These are phyloP conservation scores for Cutaneotrichosporon cutaneum DNA, from an alignment of 1,284 basidiomycete genomes.

Conservation along the genomic window DNA sequence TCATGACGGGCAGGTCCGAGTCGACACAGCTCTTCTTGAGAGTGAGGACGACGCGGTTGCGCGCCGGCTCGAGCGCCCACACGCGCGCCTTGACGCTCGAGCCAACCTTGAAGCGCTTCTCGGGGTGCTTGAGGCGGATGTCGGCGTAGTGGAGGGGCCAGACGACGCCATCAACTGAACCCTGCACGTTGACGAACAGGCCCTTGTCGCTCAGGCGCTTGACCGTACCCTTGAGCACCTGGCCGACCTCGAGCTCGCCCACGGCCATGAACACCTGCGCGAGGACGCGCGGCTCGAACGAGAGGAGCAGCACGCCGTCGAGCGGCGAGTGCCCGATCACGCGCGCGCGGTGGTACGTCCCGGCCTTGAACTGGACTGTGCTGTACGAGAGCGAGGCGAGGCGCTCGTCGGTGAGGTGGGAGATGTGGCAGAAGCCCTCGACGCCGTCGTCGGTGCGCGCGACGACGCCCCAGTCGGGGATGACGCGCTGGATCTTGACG, in stretches of 20 bases:
- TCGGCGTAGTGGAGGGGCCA: constrained; percentile 97
- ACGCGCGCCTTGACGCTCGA: constrained; percentile 78
- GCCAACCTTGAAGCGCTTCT: constrained; percentile 86
- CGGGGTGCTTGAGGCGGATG: constrained; percentile 84
- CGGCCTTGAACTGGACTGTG: constrained; percentile 75
- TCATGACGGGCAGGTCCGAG: constrained; percentile 69
- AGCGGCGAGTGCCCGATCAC: constrained; percentile 84
- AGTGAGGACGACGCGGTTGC: constrained; percentile 80
- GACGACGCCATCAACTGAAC: constrained; percentile 84
- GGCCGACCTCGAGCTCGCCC: constrained; percentile 77
- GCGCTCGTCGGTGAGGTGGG: constrained; percentile 89
- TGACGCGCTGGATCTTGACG: constrained; percentile 70
- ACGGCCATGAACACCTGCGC: constrained; percentile 85
- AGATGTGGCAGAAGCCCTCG: constrained; percentile 90
- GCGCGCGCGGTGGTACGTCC: constrained; percentile 78
- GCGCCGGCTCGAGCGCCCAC: constrained; percentile 77
- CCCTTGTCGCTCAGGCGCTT: constrained; percentile 75
- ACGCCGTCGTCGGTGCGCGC: constrained; percentile 65
- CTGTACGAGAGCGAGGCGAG: constrained; percentile 68
- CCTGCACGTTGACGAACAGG: constrained; percentile 80
- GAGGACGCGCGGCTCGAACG: constrained; percentile 77
- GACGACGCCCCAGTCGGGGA: constrained; percentile 76
- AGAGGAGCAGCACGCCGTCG: constrained; percentile 85
- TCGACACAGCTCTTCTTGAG: constrained; percentile 90
- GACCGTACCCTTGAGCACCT: constrained; percentile 78